Evolutionary conservation across 305 asterid species (phyloP), one percentile per base, ranked within the genome.

Genomic region (Nicotiana rustica): DNA sequence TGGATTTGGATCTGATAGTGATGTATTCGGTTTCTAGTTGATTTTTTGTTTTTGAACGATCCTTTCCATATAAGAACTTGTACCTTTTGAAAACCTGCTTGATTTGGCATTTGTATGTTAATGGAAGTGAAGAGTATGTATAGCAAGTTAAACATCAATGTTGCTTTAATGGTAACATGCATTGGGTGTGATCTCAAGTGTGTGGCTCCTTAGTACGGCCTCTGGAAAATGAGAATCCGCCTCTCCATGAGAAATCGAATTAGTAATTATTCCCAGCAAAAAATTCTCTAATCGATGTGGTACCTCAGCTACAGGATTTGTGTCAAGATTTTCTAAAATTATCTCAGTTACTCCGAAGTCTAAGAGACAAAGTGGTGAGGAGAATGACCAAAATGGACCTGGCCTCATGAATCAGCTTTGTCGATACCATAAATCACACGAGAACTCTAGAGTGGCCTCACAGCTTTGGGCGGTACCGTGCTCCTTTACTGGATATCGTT

Each of bases 1-100:
- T 73, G 79, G 79, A 73, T 47, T 73, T 49, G 64, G 64, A 25
- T 73, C 79, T 73, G 62, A 0, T 14, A 21, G 41, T 73, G 41
- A 38, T 21, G 21, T 5, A 10, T 21, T 49, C 79, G 2, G 44
- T 47, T 14, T 73, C 44, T 21, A 21, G 38, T 18, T 12, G 15
- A 21, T 71, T 21, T 71, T 44, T 6, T 71, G 36, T 70, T 19
- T 70, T 70, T 10, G 60, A 70, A 19, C 1, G 35, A 44, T 44
- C 67, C 36, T 70, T 70, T 41, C 78, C 12, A 19, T 44, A 12
- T 44, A 19, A 19, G 13, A 29, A 70, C 78, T 5, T 18, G 35
- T 60, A 2, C 66, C 21, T 59, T n/a, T 59, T 17, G 65, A 59
- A 4, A 59, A 59, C 65, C 9, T 0, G 12, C 9, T 59, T 59